Percentiles rank a stretch among this genome's conserved stretches.
Evolutionary conservation across 2,329 filamentous ascomycete species (phyloP).

Genomic region (Trichophyton rubrum): DNA sequence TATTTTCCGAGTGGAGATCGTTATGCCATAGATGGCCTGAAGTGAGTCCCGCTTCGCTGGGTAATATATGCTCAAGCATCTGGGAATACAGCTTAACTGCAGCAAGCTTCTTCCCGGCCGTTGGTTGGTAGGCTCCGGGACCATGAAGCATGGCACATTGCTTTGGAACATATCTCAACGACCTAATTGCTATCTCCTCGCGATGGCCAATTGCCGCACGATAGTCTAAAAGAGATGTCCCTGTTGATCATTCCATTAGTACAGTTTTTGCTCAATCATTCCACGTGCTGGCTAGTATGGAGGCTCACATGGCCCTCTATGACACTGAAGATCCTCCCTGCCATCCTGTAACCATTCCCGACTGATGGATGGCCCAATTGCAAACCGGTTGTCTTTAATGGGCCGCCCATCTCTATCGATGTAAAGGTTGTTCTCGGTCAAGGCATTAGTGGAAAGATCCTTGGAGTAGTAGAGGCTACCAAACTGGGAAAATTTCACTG

Average conservation of each 20-base stretch:
- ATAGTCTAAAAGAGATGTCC: slow-evolving; percentile 22
- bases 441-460: neutral
- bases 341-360: slow-evolving; percentile 23
- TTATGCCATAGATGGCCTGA: slow-evolving; percentile 29
- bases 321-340: slow-evolving; percentile 19
- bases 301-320: slow-evolving; percentile 29
- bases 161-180: slow-evolving; percentile 7
- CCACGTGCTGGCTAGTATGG: neutral
- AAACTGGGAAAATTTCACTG: slow-evolving; percentile 18
- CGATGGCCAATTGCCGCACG: slow-evolving; percentile 22
- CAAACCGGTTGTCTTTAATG: slow-evolving; percentile 16
- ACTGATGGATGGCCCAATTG: slow-evolving; percentile 26
- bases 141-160: slow-evolving; percentile 24
- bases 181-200: slow-evolving; percentile 21
- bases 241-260: slow-evolving; percentile 12
- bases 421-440: slow-evolving; percentile 6
- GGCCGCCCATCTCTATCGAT: neutral
- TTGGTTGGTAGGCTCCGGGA: slow-evolving; percentile 27
- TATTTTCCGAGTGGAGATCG: slow-evolving; percentile 30
- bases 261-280: neutral
- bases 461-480: slow-evolving; percentile 19
- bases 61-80: slow-evolving; percentile 4
- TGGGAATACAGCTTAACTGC: slow-evolving; percentile 9
- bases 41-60: slow-evolving; percentile 5
- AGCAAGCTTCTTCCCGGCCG: slow-evolving; percentile 14